A percentile compares a stretch with the other conserved stretches of the same genome.
These are phyloP conservation scores for Hanseniaspora gamundiae DNA, from an alignment of 1,139 yeast genomes.

Conservation along the genomic window DNA sequence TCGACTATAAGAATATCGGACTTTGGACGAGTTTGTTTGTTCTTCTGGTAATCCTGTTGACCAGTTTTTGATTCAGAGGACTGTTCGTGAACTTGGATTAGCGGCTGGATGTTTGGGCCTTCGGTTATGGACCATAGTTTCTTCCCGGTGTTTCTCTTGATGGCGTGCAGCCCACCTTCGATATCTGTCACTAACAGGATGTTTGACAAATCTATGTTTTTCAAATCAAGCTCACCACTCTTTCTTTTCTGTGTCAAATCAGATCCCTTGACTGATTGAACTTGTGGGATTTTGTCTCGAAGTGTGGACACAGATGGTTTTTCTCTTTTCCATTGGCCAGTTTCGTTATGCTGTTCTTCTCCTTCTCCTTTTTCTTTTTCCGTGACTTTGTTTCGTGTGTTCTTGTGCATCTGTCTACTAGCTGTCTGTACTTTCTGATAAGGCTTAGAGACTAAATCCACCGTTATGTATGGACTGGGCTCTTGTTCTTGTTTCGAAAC, in stretches of 20 bases:
- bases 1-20: slow-evolving; percentile 63
- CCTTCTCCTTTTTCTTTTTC: too few relatives aligned
- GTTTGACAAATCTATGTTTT: slow-evolving; percentile 33
- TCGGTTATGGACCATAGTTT: slow-evolving; percentile 64
- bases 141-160: slow-evolving; percentile 67
- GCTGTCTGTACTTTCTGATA: too few relatives aligned
- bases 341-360: neutral
- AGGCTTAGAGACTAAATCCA: too few relatives aligned
- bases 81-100: slow-evolving; percentile 18
- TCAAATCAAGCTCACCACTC: slow-evolving; percentile 12
- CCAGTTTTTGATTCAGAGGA: slow-evolving; percentile 13
- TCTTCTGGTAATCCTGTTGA: slow-evolving; percentile 11
- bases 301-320: neutral
- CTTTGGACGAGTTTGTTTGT: neutral
- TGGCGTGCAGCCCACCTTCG: slow-evolving; percentile 80
- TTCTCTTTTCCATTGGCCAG: neutral
- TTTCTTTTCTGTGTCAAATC: slow-evolving; percentile 5
- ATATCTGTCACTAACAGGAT: slow-evolving; percentile 65
- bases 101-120: slow-evolving; percentile 20
- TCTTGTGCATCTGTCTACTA: too few relatives aligned
- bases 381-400: too few relatives aligned
- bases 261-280: slow-evolving; percentile 7
- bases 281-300: slow-evolving; percentile 1
- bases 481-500: too few relatives aligned
- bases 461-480: too few relatives aligned